Evolutionary conservation across 495 filamentous ascomycete genomes (phyloP).

Genomic region (Terfezia boudieri): DNA sequence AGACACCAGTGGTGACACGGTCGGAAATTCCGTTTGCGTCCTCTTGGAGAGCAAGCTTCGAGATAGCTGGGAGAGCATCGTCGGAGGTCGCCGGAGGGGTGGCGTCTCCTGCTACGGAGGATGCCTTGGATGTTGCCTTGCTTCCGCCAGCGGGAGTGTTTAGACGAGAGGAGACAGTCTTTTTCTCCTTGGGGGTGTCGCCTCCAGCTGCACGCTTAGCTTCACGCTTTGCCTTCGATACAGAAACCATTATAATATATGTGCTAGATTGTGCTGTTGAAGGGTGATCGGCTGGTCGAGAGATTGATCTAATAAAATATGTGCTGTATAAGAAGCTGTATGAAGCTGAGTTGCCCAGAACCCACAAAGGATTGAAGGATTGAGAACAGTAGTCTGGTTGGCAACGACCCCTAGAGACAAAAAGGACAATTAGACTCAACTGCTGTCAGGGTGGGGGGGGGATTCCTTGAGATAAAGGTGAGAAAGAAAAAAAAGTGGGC

Average conservation of each 20-base stretch:
- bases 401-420: too few species aligned
- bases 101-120: slow-evolving; percentile 47
- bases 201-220: slow-evolving; percentile 74
- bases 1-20: slow-evolving; percentile 92
- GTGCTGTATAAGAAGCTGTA: too few species aligned
- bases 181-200: slow-evolving; percentile 48
- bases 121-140: slow-evolving; percentile 41
- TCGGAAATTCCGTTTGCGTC: slow-evolving; percentile 92
- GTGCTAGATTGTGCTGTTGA: background rate
- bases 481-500: too few species aligned
- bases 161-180: slow-evolving; percentile 39
- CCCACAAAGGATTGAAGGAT: too few species aligned
- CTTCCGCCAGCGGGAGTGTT: slow-evolving; percentile 27
- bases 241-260: slow-evolving; percentile 48
- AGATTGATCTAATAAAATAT: too few species aligned
- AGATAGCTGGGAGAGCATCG: slow-evolving; percentile 10
- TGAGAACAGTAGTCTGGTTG: too few species aligned
- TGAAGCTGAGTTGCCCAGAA: too few species aligned
- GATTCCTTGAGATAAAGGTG: too few species aligned
- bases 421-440: too few species aligned
- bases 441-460: too few species aligned
- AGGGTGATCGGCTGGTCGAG: background rate
- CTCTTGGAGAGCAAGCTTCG: slow-evolving; percentile 61
- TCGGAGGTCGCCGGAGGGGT: background rate
- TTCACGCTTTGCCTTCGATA: slow-evolving; percentile 92